phyloP scores from a whole-genome alignment of 2,329 filamentous ascomycete genomes.

The Claviceps fusiformis region DNA sequence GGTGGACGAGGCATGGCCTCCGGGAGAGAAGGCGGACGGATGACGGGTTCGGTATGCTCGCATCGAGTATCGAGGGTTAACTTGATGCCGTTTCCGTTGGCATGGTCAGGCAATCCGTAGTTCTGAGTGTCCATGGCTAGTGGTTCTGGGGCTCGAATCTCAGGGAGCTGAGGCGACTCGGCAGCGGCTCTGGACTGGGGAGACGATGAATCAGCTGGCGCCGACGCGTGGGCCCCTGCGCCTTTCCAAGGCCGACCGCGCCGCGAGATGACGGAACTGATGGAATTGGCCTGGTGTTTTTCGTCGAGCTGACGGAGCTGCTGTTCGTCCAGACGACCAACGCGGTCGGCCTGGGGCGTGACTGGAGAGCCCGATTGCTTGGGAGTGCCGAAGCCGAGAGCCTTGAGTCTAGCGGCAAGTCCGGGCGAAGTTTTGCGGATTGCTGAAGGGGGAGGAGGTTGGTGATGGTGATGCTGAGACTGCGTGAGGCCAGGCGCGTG shows the following conservation, averaged over 20 bases:
- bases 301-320: slow-evolving; percentile 58
- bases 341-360: slow-evolving; percentile 26
- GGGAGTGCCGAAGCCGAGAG: slow-evolving; percentile 43
- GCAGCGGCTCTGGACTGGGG: slow-evolving; percentile 13
- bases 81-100: slow-evolving; percentile 54
- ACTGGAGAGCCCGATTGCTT: slow-evolving; percentile 20
- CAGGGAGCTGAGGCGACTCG: slow-evolving; percentile 29
- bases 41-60: slow-evolving; percentile 41
- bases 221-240: slow-evolving; percentile 29
- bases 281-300: slow-evolving; percentile 40
- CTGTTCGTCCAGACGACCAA: slow-evolving; percentile 57
- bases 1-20: slow-evolving; percentile 16
- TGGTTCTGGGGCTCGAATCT: slow-evolving; percentile 35
- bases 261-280: slow-evolving; percentile 40
- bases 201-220: slow-evolving; percentile 13
- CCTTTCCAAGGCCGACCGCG: slow-evolving; percentile 62
- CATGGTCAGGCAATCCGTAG: slow-evolving; percentile 59
- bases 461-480: slow-evolving; percentile 9
- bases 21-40: slow-evolving; percentile 25
- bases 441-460: slow-evolving; percentile 15
- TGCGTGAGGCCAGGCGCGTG: slow-evolving; percentile 10
- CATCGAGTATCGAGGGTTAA: slow-evolving; percentile 42
- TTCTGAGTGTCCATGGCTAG: slow-evolving; percentile 60
- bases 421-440: slow-evolving; percentile 49
- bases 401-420: slow-evolving; percentile 50